phyloP scores from a whole-genome alignment of 192 early-diverging fungal species.

The Tieghemiomyces parasiticus region DNA sequence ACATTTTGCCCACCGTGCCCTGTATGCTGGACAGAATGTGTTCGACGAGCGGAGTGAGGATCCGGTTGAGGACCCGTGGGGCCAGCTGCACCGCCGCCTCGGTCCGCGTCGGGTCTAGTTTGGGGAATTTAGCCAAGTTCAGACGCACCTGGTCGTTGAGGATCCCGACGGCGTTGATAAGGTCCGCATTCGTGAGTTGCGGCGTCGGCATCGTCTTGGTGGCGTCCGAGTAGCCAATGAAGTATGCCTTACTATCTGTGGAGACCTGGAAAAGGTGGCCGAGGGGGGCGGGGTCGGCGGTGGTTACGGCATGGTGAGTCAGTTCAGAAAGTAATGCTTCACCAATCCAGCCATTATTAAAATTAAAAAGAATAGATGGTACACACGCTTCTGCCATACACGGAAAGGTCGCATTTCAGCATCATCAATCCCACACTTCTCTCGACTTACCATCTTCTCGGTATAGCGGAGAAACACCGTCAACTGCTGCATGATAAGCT shows the following conservation, averaged over 20 bases:
- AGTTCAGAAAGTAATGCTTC: no score
- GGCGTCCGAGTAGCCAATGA: neutral
- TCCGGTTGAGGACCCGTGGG: neutral
- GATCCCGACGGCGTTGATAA: neutral
- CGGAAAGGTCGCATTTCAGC: no score
- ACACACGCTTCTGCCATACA: no score
- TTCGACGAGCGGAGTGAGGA: slow-evolving; percentile 2
- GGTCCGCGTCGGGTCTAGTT: neutral
- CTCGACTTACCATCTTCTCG: neutral
- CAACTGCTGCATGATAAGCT: neutral
- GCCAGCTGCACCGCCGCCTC: neutral
- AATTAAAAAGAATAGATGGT: no score
- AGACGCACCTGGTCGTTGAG: neutral
- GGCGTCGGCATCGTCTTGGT: neutral
- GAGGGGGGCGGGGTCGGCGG: no score
- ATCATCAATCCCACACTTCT: no score
- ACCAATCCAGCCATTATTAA: no score
- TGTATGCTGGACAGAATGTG: slow-evolving; percentile 1
- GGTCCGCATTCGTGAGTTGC: neutral
- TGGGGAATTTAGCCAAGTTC: neutral
- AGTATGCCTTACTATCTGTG: neutral
- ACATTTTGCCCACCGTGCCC: slow-evolving; percentile 1
- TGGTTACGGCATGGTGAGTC: no score
- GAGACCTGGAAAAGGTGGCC: no score
- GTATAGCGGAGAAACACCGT: neutral